A percentile compares a stretch with the other conserved stretches of the same genome.
Conservation (phyloP, 768 basidiomycete genomes). For the Mycena alexandri region DNA sequence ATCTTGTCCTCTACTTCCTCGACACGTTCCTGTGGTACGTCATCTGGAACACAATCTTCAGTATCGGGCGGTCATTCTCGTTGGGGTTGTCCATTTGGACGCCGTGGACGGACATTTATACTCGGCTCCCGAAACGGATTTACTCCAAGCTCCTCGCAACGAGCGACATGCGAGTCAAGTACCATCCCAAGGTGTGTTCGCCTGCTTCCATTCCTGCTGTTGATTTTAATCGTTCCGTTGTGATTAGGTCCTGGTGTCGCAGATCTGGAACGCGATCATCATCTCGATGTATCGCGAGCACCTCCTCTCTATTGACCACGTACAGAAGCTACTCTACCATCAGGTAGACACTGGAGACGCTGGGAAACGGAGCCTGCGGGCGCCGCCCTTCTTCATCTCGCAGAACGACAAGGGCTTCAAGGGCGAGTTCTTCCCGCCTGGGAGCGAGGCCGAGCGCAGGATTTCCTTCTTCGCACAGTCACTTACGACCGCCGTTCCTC, state of each 20-base stretch:
- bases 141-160: conserved; percentile 97
- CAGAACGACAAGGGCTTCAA: conserved; percentile 88
- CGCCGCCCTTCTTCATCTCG: conserved; percentile 98
- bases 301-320: conserved; percentile 97
- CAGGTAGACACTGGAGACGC: conserved; percentile 87
- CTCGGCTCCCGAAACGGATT: conserved; percentile 94
- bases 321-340: conserved; percentile 97
- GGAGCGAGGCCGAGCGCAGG: conserved; percentile 95
- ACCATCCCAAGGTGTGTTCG: conserved; percentile 93
- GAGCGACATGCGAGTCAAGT: conserved; percentile 96
- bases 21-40: conserved; percentile 99
- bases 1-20: conserved; percentile 95
- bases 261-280: conserved; percentile 99
- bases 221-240: conserved; percentile 19
- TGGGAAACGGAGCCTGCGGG: conserved; percentile 91
- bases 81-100: conserved; percentile 98
- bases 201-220: not conserved
- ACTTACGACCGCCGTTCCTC: conserved; percentile 93
- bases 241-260: conserved; percentile 91
- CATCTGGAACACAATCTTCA: conserved; percentile 98
- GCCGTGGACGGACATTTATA: conserved; percentile 98
- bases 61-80: conserved; percentile 87
- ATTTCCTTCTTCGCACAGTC: conserved; percentile 99
- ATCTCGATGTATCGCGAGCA: conserved; percentile 99
- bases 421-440: conserved; percentile 92